Evolutionary conservation across 768 basidiomycete genomes (phyloP).

Genomic region (Sporobolomyces roseus): DNA sequence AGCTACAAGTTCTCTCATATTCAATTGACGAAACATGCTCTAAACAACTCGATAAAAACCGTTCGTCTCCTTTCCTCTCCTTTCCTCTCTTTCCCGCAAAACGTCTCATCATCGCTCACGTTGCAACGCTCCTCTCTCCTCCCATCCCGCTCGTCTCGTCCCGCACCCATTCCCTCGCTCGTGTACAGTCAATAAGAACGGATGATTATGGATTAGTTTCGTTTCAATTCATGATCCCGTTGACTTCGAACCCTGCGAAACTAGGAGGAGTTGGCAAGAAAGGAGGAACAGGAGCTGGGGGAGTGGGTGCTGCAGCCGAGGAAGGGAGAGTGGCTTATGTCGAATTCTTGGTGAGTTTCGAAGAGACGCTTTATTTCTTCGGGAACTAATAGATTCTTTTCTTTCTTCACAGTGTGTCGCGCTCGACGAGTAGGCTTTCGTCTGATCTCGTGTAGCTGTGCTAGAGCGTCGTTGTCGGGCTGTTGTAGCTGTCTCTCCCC

Average conservation of each 20-base stretch:
- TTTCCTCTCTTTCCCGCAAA: background rate
- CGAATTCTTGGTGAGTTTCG: conserved; percentile 67
- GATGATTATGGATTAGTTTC: conserved; percentile 76
- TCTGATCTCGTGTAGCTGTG: too few relatives aligned
- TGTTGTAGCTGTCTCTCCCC: too few relatives aligned
- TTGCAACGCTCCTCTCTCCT: background rate
- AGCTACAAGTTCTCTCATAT: conserved; percentile 86
- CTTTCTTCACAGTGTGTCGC: conserved; percentile 35
- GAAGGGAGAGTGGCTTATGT: conserved; percentile 62
- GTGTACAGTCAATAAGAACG: conserved; percentile 65
- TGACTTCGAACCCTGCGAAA: background rate
- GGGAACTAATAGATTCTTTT: background rate
- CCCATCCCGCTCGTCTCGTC: background rate
- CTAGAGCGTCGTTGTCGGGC: too few relatives aligned
- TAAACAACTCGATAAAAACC: conserved; percentile 79
- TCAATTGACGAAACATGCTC: conserved; percentile 63
- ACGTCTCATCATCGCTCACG: background rate
- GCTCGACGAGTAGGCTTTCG: conserved; percentile 39
- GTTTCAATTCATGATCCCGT: conserved; percentile 74
- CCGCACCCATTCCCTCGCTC: too few relatives aligned
- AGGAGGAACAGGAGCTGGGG: conserved; percentile 6
- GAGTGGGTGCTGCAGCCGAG: conserved; percentile 5
- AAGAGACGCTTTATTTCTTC: conserved; percentile 46
- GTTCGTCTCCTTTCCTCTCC: conserved; percentile 10
- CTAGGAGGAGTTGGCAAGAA: background rate